phyloP scores from a whole-genome alignment of 202 grass and related monocot genomes.

The Carex arenaria region DNA sequence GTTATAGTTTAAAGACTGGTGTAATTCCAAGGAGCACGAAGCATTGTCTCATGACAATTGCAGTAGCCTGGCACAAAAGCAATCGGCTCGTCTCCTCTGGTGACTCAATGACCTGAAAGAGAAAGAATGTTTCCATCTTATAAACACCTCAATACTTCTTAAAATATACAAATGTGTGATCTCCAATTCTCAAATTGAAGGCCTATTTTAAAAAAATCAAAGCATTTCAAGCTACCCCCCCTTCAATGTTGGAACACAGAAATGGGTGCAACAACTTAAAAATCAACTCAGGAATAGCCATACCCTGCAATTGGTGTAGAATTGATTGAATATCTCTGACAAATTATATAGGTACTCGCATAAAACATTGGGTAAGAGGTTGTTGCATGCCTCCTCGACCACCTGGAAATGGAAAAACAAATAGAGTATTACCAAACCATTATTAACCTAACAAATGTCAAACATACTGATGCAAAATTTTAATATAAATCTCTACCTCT shows the following conservation, averaged over 20 bases:
- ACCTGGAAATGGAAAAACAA: constrained; percentile 42
- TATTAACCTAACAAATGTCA: background rate
- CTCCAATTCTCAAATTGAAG: background rate
- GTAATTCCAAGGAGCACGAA: constrained; percentile 84
- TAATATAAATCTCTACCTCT: constrained; percentile 42
- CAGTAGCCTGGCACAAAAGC: constrained; percentile 80
- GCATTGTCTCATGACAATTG: constrained; percentile 64
- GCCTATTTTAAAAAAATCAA: background rate
- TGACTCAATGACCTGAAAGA: constrained; percentile 71
- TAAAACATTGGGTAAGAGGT: constrained; percentile 84
- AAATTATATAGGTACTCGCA: constrained; percentile 97
- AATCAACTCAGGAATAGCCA: background rate
- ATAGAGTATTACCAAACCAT: background rate
- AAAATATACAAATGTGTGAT: background rate
- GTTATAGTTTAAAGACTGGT: constrained; percentile 68
- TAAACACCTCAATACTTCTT: background rate
- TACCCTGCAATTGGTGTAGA: constrained; percentile 94
- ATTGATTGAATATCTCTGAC: constrained; percentile 90
- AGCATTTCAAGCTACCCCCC: background rate
- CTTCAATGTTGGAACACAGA: background rate
- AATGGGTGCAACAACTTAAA: background rate
- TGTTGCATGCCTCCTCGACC: constrained; percentile 80
- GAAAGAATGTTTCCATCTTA: background rate
- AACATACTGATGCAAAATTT: background rate
- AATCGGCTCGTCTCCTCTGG: constrained; percentile 69